Percentiles rank a stretch among this genome's conserved stretches.
phyloP scores from a whole-genome alignment of 2,329 filamentous ascomycete species.

The Calonectria leucothoes region DNA sequence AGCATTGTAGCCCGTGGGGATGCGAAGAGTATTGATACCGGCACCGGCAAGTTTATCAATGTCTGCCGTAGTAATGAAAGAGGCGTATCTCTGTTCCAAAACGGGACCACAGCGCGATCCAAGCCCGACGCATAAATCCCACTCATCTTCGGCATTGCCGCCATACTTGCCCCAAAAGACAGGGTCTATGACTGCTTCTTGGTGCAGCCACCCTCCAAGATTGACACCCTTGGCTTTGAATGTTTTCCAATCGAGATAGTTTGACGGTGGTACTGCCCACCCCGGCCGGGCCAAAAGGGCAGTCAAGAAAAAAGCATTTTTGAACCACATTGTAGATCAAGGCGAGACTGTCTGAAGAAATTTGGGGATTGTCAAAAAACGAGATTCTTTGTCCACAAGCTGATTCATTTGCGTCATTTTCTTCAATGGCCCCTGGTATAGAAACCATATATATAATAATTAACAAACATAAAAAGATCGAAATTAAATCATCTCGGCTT shows the following conservation, averaged over 20 bases:
- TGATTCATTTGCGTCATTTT: background rate
- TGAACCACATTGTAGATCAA: background rate
- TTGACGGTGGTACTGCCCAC: background rate
- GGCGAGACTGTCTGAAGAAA: background rate
- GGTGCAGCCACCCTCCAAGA: slow-evolving; percentile 5
- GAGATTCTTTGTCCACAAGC: too few species aligned
- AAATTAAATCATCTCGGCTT: background rate
- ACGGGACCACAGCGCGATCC: slow-evolving; percentile 13
- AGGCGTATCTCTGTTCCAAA: slow-evolving; percentile 17
- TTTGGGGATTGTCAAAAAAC: background rate
- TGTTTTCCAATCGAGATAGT: background rate
- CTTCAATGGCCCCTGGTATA: background rate
- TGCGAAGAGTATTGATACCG: slow-evolving; percentile 17
- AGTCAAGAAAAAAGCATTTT: background rate
- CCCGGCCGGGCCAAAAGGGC: background rate
- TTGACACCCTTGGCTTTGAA: slow-evolving; percentile 7
- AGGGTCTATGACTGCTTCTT: slow-evolving; percentile 6
- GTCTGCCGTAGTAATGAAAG: slow-evolving; percentile 10
- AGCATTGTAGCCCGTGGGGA: slow-evolving; percentile 19
- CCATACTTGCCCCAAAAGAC: background rate
- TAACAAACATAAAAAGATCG: background rate
- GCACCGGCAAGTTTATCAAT: slow-evolving; percentile 16
- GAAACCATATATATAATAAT: background rate
- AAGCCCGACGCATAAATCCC: background rate
- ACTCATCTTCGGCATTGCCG: background rate